A percentile compares a stretch with the other conserved stretches of the same genome.
phyloP scores from a whole-genome alignment of 352 stramenopile genomes.

The Phytopythium montanum region DNA sequence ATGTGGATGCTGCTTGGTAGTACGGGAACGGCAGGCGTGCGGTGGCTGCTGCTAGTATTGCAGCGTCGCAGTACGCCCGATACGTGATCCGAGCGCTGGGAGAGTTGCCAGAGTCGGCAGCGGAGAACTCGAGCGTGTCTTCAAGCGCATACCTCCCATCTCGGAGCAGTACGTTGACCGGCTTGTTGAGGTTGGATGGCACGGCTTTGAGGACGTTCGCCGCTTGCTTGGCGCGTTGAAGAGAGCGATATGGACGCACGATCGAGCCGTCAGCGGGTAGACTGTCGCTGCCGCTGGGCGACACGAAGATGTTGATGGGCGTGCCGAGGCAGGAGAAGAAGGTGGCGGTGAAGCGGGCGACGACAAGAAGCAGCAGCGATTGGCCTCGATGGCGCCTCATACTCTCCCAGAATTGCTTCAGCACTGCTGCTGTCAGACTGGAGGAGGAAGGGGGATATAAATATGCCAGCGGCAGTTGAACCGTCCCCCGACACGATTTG shows the following conservation, averaged over 20 bases:
- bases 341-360: not conserved
- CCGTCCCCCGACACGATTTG: too few relatives aligned
- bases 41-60: constrained; percentile 21
- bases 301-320: constrained; percentile 51
- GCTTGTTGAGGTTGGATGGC: constrained; percentile 13
- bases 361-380: not conserved
- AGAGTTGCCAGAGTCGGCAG: constrained; percentile 34
- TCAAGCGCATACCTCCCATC: constrained; percentile 48
- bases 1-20: constrained; percentile 5
- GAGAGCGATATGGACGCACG: constrained; percentile 38
- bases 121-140: constrained; percentile 49
- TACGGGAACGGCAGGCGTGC: constrained; percentile 50
- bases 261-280: constrained; percentile 45
- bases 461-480: too few relatives aligned
- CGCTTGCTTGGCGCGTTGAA: constrained; percentile 41
- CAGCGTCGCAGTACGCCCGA: constrained; percentile 62
- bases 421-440: too few relatives aligned
- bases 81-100: constrained; percentile 41
- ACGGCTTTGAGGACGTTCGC: constrained; percentile 25
- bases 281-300: constrained; percentile 36
- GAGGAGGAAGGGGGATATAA: too few relatives aligned
- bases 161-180: constrained; percentile 63
- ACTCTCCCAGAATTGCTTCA: not conserved
- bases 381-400: not conserved
- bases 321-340: not conserved